Percentiles rank a stretch among this genome's conserved stretches.
Conservation (phyloP, 2,329 filamentous ascomycete species). For the Ampelomyces quisqualis region DNA sequence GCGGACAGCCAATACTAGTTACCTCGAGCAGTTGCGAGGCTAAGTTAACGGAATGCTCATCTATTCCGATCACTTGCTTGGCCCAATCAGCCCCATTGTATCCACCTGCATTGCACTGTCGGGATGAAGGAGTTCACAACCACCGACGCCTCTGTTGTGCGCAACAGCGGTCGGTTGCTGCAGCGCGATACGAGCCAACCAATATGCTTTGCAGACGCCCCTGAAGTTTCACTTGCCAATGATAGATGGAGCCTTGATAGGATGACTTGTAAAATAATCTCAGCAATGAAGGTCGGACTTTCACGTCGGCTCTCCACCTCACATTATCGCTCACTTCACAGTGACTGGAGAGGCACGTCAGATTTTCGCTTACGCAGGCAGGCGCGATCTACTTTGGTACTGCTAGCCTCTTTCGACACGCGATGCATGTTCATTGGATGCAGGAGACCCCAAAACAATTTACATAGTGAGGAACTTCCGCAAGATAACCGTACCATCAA, state of each 20-base stretch:
- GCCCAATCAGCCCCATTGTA: too few species aligned
- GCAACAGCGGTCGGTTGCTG: constrained; percentile 1
- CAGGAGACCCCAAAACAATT: constrained; percentile 20
- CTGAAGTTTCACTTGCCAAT: constrained; percentile 9
- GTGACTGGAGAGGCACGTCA: too few species aligned
- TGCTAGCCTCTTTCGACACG: constrained; percentile 4
- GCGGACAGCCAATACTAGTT: too few species aligned
- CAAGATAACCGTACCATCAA: constrained; percentile 17
- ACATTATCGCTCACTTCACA: too few species aligned
- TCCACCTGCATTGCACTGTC: constrained; percentile 6
- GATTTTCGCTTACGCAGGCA: constrained; percentile 4
- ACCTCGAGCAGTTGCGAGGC: too few species aligned
- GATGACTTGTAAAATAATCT: too few species aligned
- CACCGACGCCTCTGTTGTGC: constrained; percentile 7
- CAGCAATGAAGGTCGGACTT: constrained; percentile 18
- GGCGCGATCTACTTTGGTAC: constrained; percentile 1
- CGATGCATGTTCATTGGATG: constrained; percentile 12
- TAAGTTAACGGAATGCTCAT: too few species aligned
- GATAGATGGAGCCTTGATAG: constrained; percentile 3
- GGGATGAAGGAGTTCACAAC: constrained; percentile 12
- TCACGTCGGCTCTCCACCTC: constrained; percentile 29
- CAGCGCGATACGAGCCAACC: constrained; percentile 5
- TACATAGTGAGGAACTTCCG: constrained; percentile 9
- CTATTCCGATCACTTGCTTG: too few species aligned
- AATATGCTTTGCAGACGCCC: constrained; percentile 1